Base-by-base conservation (phyloP, 2,329 filamentous ascomycete genomes). In the Ophiostoma pallidulum region DNA sequence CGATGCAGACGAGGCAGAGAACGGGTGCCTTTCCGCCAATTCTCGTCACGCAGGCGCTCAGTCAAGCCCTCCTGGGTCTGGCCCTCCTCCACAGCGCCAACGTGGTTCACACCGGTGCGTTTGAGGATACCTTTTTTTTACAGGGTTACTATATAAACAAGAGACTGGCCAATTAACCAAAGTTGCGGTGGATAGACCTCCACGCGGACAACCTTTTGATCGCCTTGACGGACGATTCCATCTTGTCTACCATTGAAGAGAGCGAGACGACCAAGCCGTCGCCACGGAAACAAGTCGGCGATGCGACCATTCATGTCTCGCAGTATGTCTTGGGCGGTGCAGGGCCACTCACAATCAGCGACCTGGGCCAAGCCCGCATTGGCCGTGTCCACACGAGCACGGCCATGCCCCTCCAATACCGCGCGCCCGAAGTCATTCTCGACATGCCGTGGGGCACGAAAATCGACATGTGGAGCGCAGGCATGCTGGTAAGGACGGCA, bases 341-440 rank as follows among this genome's bases (percentile, higher is more conserved):
- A 18, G 65, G 63, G 0, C 39, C 52, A 0, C 59, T 66, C 6
- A 54, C 52, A 8, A 54, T 68, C 8, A 59, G 56, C 37, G 65
- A 69, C 49, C 52, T 68, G 1, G 62, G 66, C 12, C 60, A 64
- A 49, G 65, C 66, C n/a, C 57, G 60, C n/a, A 57, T 62, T 22
- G 61, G 61, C 2, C n/a, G 36, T 10, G 38, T 31, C 6, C 38
- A 37, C 3, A 28, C 10, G 4, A 50, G 58, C 2, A 54, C 50
- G 4, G 60, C 57, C 6, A 63, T 63, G 59, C 61, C 61, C 6
- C 5, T 56, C 8, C 58, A 51, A 2, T 63, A 62, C 43, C 58
- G 62, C n/a, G 59, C 64, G 19, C 64, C 64, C 0, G 65, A 67
- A 48, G 59, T 68, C 7, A 61, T 66, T 52, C 57, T 66, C 14